Evolutionary conservation across 106 monocot species (phyloP), one percentile per base, ranked within the genome.

Genomic region (Xerophyta viscosa): DNA sequence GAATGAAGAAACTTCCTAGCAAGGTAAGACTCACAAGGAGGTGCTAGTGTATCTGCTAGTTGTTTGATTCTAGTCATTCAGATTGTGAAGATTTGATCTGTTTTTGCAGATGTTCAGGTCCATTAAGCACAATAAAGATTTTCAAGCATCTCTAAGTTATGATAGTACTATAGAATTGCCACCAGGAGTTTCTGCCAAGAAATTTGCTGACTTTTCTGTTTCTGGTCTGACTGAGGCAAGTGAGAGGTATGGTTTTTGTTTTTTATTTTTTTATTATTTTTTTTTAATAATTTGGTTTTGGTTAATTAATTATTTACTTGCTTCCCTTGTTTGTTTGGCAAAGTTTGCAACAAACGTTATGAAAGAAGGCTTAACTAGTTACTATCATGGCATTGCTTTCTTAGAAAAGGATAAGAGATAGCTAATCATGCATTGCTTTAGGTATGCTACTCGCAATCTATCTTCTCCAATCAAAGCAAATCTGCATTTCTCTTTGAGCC

Each of bases 391-490:
- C n/a, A n/a, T n/a, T n/a, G n/a, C n/a, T n/a, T n/a, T n/a, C n/a
- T n/a, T n/a, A n/a, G n/a, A n/a, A n/a, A n/a, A n/a, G n/a, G n/a
- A n/a, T n/a, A n/a, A n/a, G n/a, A n/a, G n/a, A n/a, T n/a, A n/a
- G n/a, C n/a, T n/a, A n/a, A n/a, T n/a, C n/a, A n/a, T n/a, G n/a
- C n/a, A n/a, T 45, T 27, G 22, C 26, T 44, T 61, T 33, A 99
- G 98, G 76, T 86, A 99, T 61, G 51, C 64, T 29, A 36, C 74
- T 47, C 86, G 83, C 31, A 99, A 99, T 52, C 69, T 99, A 7
- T 83, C 98, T 31, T 64, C 98, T 21, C 98, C 98, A 18, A 80
- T 99, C 59, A 99, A 99, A 60, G 98, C 90, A 71, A 90, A 76
- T 70, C 63, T 99, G 22, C 98, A 99, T 72, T 99, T 99, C 64